phyloP scores from a whole-genome alignment of 148 eudicot species.

The Rheum nobile region DNA sequence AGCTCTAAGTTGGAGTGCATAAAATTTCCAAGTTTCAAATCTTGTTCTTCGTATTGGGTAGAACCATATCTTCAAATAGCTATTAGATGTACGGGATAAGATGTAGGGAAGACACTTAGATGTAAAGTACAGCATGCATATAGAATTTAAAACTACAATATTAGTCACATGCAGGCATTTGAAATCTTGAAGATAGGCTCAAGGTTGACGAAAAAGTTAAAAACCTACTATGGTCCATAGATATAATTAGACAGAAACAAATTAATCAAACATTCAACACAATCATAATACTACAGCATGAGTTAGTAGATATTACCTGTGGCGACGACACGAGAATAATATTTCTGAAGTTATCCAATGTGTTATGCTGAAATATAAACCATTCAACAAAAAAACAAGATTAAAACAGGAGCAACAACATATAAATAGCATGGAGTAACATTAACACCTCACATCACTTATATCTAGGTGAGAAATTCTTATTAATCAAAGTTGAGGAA shows the following conservation, averaged over 20 bases:
- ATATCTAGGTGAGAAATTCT: background rate
- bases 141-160: background rate
- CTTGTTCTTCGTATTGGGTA: background rate
- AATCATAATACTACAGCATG: background rate
- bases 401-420: slow-evolving; percentile 3
- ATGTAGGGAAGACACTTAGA: background rate
- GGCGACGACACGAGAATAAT: slow-evolving; percentile 84
- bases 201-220: background rate
- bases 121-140: background rate
- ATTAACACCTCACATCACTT: background rate
- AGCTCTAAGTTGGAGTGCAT: too few species aligned
- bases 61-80: background rate
- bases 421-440: background rate
- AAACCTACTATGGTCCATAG: background rate
- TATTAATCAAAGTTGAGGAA: background rate
- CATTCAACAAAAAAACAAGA: background rate
- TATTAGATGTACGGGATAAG: background rate
- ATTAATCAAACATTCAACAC: background rate
- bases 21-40: background rate
- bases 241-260: background rate
- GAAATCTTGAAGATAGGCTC: background rate
- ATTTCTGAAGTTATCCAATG: slow-evolving; percentile 82
- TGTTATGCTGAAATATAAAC: slow-evolving; percentile 53
- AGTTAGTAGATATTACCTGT: slow-evolving; percentile 47
- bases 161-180: background rate